Base-by-base conservation (phyloP, 441 rosid species). In the Erysimum pusillum region DNA sequence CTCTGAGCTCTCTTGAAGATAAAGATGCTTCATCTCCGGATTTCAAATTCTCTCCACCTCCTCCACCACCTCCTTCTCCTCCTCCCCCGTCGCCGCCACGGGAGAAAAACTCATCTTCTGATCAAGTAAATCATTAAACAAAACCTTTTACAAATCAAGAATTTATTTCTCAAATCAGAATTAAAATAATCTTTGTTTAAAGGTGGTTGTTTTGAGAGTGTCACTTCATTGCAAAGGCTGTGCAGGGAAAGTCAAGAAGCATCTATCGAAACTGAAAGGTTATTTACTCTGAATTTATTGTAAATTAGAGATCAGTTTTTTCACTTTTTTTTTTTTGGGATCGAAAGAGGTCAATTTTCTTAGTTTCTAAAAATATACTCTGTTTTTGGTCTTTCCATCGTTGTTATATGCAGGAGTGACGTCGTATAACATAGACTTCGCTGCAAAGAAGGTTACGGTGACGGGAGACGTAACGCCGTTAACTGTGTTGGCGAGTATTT, bases 181-280 rank as follows among this genome's bases (percentile, higher is more conserved):
- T 48, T 62, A 22, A n/a, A n/a, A 17, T 22, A 11, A 7, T 63
- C 4, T 58, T 60, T 54, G 3, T 45, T 13, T 44, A 1, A 59
- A 96, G 99, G 97, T 93, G 42, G 98, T 96, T 63, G 97, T 86
- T 36, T 71, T 96, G 84, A 90, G 93, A 84, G 99, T 96, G 74
- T 96, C 99, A 59, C 77, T 96, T 60, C 98, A 96, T 79, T 93
- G 98, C 87, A 96, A 80, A 88, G 98, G 97, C 49, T 96, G 98
- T 77, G 98, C 86, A 75, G 96, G 92, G 63, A 93, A 96, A 91
- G 85, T 93, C 28, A 91, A 92, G 82, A 96, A 96, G 69, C 99
- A 96, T 85, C 81, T 93, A 45, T 95, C 97, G 58, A 93, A 88
- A 88, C 79, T 93, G 88, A 83, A 89, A 91, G 98, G 98, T 89